Evolutionary conservation across 2,329 filamentous ascomycete genomes (phyloP).

Genomic region (Trichophyton schoenleinii): DNA sequence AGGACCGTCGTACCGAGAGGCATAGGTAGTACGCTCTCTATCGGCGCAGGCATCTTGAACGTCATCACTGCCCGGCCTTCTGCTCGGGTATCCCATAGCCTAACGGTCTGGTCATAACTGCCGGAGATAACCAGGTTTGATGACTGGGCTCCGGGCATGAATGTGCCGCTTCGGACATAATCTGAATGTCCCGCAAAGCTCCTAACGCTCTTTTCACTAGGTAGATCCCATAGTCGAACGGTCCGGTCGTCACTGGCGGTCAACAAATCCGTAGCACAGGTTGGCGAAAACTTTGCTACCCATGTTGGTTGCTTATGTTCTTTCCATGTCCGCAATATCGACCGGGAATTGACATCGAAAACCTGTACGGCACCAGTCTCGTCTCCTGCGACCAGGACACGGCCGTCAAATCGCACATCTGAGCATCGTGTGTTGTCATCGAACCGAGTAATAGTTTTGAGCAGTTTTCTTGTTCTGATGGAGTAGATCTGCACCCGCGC

Average conservation of each 20-base stretch:
- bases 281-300: conserved; percentile 81
- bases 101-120: conserved; percentile 87
- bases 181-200: conserved; percentile 80
- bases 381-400: conserved; percentile 80
- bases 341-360: conserved; percentile 79
- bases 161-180: conserved; percentile 78
- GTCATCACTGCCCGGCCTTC: conserved; percentile 64
- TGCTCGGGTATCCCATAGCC: conserved; percentile 80
- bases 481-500: conserved; percentile 90
- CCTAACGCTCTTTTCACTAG: conserved; percentile 60
- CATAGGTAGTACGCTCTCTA: conserved; percentile 80
- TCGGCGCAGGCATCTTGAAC: conserved; percentile 82
- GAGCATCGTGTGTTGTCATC: conserved; percentile 82
- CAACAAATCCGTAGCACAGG: conserved; percentile 74
- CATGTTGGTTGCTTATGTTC: conserved; percentile 91
- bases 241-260: conserved; percentile 87
- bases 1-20: conserved; percentile 76
- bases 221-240: conserved; percentile 86
- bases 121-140: conserved; percentile 71
- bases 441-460: conserved; percentile 91
- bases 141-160: conserved; percentile 57
- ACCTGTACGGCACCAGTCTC: conserved; percentile 88
- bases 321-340: conserved; percentile 90
- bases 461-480: conserved; percentile 73
- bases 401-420: conserved; percentile 76